Evolutionary conservation across 2,329 filamentous ascomycete species (phyloP).

Genomic region (Aspergillus sp.): DNA sequence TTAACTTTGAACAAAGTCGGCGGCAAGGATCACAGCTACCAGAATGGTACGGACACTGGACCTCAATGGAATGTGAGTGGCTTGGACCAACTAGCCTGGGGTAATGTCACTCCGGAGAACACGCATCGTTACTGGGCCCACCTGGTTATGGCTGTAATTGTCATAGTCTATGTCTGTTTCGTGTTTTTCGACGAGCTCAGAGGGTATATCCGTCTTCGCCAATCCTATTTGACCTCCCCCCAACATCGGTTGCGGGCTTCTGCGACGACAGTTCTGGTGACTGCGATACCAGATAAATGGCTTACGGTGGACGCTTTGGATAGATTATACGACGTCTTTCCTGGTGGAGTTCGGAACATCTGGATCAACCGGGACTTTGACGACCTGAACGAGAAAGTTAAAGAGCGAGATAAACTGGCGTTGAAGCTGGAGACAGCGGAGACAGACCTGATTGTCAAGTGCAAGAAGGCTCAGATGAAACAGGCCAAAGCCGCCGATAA

Average conservation of each 20-base stretch:
- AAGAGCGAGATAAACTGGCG: conserved; percentile 70
- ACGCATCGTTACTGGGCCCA: conserved; percentile 79
- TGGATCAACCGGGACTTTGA: conserved; percentile 95
- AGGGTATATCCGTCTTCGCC: conserved; percentile 87
- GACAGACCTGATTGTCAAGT: conserved; percentile 76
- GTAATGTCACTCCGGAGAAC: conserved; percentile 71
- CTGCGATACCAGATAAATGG: conserved; percentile 88
- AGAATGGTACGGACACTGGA: conserved; percentile 36
- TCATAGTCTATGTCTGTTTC: conserved; percentile 80
- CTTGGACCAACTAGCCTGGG: conserved; percentile 81
- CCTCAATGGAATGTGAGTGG: conserved; percentile 58
- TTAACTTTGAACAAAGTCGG: conserved; percentile 79
- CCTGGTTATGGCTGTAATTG: conserved; percentile 71
- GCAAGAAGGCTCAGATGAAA: conserved; percentile 77
- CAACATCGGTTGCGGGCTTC: conserved; percentile 92
- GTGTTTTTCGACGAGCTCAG: conserved; percentile 84
- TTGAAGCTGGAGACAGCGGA: conserved; percentile 74
- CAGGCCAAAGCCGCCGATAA: conserved; percentile 64
- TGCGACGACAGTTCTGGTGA: conserved; percentile 92
- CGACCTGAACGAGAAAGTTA: conserved; percentile 78
- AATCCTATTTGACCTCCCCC: conserved; percentile 91
- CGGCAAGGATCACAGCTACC: conserved; percentile 62
- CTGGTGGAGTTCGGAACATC: conserved; percentile 89
- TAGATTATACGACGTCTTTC: conserved; percentile 91
- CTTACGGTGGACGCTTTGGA: conserved; percentile 76